These are phyloP conservation scores for Mycena haematopus DNA, from an alignment of 768 basidiomycete genomes.

Conservation along the genomic window DNA sequence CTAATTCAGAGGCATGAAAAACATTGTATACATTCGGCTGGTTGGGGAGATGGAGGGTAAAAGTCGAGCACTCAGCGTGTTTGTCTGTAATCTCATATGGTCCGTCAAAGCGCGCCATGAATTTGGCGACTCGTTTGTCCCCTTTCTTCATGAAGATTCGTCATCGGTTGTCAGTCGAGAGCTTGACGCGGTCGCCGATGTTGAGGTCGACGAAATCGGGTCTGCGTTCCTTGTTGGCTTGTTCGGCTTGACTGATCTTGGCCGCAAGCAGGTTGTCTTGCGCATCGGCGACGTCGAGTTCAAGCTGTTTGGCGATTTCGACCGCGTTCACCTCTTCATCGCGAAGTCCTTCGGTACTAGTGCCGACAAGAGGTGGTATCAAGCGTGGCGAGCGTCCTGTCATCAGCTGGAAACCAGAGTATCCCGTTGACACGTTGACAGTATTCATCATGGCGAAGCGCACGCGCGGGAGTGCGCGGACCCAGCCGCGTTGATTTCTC, in stretches of 20 bases:
- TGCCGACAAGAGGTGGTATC: background rate
- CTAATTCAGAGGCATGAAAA: too few species aligned
- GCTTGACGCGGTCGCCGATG: background rate
- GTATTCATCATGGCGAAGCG: background rate
- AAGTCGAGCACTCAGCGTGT: too few species aligned
- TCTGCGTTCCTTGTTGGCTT: background rate
- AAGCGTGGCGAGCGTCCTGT: background rate
- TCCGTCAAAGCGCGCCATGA: background rate
- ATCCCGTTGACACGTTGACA: background rate
- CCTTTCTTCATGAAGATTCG: background rate
- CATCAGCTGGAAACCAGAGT: background rate
- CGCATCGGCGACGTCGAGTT: background rate
- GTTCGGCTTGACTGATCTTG: background rate
- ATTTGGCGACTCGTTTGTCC: background rate
- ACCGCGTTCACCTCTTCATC: background rate
- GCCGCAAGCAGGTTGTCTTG: background rate
- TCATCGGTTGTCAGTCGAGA: background rate
- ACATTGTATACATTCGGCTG: too few species aligned
- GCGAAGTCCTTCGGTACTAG: background rate
- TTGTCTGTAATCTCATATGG: background rate
- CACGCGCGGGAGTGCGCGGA: background rate
- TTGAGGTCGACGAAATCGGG: background rate
- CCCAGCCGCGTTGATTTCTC: background rate
- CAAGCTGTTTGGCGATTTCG: background rate
- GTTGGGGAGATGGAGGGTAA: too few species aligned